Evolutionary conservation across 2,329 filamentous ascomycete species (phyloP).

Genomic region (Diplodia intermedia): DNA sequence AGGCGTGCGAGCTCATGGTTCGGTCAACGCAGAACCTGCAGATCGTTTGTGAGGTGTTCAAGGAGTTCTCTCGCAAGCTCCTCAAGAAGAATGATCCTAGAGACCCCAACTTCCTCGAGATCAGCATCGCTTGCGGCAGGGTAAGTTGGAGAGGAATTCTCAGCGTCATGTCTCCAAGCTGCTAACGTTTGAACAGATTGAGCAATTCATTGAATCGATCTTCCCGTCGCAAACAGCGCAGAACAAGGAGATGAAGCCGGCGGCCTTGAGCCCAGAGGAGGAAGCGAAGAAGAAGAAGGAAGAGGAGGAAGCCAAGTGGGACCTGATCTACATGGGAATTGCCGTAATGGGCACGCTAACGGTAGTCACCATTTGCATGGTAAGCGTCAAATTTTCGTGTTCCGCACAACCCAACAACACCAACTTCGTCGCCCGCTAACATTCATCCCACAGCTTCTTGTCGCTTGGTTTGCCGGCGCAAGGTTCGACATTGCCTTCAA

Average conservation of each 20-base stretch:
- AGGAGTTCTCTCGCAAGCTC: slow-evolving; percentile 77
- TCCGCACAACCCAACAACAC: slow-evolving; percentile 33
- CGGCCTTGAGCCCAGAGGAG: slow-evolving; percentile 58
- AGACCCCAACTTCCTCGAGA: slow-evolving; percentile 90
- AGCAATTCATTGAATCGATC: slow-evolving; percentile 93
- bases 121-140: slow-evolving; percentile 88
- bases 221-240: slow-evolving; percentile 76
- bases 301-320: slow-evolving; percentile 60
- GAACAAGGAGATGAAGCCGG: slow-evolving; percentile 37
- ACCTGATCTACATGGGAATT: slow-evolving; percentile 67
- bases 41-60: slow-evolving; percentile 82
- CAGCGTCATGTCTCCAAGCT: slow-evolving; percentile 29
- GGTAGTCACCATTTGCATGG: slow-evolving; percentile 79
- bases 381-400: slow-evolving; percentile 54
- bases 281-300: slow-evolving; percentile 62
- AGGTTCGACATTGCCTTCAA: slow-evolving; percentile 75
- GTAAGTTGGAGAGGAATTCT: slow-evolving; percentile 55
- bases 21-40: slow-evolving; percentile 90
- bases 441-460: slow-evolving; percentile 55
- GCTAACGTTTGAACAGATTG: slow-evolving; percentile 64
- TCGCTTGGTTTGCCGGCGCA: slow-evolving; percentile 81
- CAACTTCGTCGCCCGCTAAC: slow-evolving; percentile 6
- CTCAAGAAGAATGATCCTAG: slow-evolving; percentile 92
- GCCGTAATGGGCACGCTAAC: slow-evolving; percentile 73
- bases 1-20: slow-evolving; percentile 89